Evolutionary conservation across 225 moss, liverwort and hornwort species (phyloP).

Genomic region (Pseudoscleropodium purum): DNA sequence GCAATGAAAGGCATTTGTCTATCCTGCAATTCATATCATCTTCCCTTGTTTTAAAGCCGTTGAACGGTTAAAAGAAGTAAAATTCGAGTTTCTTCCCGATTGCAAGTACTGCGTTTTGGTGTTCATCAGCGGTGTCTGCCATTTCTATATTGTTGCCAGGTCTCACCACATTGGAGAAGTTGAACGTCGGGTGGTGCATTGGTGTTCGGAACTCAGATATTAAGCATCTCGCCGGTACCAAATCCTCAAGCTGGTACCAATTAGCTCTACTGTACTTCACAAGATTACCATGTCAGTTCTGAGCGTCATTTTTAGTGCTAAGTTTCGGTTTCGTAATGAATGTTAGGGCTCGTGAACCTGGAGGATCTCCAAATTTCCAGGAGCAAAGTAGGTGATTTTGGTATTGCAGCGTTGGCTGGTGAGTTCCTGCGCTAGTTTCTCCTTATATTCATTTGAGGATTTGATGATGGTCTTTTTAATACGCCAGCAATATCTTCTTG

Average conservation of each 20-base stretch:
- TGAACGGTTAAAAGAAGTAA: background rate
- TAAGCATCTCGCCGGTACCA: slow-evolving; percentile 64
- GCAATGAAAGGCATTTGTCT: background rate
- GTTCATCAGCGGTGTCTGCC: background rate
- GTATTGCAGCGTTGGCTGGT: slow-evolving; percentile 70
- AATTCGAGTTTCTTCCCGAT: background rate
- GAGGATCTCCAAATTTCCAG: slow-evolving; percentile 91
- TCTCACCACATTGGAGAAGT: slow-evolving; percentile 61
- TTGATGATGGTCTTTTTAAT: background rate
- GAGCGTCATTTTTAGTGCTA: background rate
- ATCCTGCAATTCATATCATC: background rate
- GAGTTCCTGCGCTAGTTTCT: background rate
- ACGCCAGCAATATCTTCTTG: background rate
- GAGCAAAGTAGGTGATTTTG: slow-evolving; percentile 77
- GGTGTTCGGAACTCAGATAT: slow-evolving; percentile 75
- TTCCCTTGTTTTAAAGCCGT: background rate
- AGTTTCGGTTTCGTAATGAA: background rate
- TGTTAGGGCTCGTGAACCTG: slow-evolving; percentile 66
- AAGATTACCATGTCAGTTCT: background rate
- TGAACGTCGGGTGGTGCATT: slow-evolving; percentile 96
- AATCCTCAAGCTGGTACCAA: background rate
- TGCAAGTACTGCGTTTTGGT: background rate
- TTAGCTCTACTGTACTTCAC: background rate
- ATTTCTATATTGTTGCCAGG: slow-evolving; percentile 19
- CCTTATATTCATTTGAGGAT: background rate